Base-by-base conservation (phyloP, 2,329 filamentous ascomycete species). In the Fusarium graminum region DNA sequence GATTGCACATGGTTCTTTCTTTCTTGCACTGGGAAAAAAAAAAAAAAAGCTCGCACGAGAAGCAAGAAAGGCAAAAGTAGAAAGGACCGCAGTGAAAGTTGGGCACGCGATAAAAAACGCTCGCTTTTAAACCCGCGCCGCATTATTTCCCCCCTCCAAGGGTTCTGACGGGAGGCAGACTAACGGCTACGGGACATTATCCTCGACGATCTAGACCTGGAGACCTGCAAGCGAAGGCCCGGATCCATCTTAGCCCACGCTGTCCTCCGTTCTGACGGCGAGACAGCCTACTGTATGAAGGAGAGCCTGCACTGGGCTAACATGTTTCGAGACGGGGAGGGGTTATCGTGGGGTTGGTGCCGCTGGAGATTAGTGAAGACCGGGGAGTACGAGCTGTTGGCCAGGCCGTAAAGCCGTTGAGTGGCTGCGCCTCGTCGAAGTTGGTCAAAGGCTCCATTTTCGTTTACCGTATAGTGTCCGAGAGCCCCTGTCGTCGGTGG, bases 51-150 rank as follows among this genome's bases (percentile, higher is more conserved):
- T 34, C 7, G 25, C 13, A 32, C n/a, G n/a, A 28, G 16, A 46
- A 34, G n/a, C 28, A 46, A 44, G 8, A 60, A n/a, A 39, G 26
- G 5, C 22, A 22, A 19, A 36, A 36, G 29, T 28, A 22, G 16
- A n/a, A 16, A 29, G 16, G 22, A 40, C 11, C 22, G 17, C 10
- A 19, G 29, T 16, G n/a, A 17, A 17, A 47, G 2, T 19, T 46
- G 62, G 53, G 61, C 29, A 38, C 29, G 28, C 29, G 53, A 67
- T 67, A 69, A 65, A 67, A 69, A 69, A 51, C 41, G 44, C 42
- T 55, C 32, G 36, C 19, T 28, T 26, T 26, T 16, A 19, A 52
- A 11, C 14, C 40, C n/a, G 46, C 14, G 45, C 40, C 41, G 42
- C 56, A 61, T 13, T 25, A 25, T 26, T 7, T 47, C 30, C 47